Evolutionary conservation across 495 filamentous ascomycete species (phyloP).

Genomic region (Cenococcum geophilum): DNA sequence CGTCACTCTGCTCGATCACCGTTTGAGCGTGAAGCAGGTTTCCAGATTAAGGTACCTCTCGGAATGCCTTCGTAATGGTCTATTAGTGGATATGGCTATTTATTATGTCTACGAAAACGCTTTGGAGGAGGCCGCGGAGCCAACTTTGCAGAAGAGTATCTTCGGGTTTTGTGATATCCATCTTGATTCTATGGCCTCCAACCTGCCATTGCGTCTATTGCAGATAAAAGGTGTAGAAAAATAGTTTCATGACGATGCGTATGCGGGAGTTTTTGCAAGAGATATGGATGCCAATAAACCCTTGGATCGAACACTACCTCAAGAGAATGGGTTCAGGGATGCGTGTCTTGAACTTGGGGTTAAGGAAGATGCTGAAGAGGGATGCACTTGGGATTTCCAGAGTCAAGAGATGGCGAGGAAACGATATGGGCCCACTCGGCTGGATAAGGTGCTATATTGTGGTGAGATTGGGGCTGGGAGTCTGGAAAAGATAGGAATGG

Average conservation of each 20-base stretch:
- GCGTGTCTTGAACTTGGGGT: slow-evolving; percentile 50
- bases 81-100: slow-evolving; percentile 47
- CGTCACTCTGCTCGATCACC: slow-evolving; percentile 45
- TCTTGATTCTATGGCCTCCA: slow-evolving; percentile 45
- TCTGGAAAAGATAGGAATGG: slow-evolving; percentile 44
- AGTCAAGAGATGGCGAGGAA: slow-evolving; percentile 32
- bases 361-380: slow-evolving; percentile 45
- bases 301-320: slow-evolving; percentile 45
- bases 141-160: not conserved
- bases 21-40: slow-evolving; percentile 38
- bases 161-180: slow-evolving; percentile 50
- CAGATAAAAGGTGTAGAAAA: slow-evolving; percentile 42
- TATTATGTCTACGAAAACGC: not conserved
- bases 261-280: slow-evolving; percentile 42
- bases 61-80: slow-evolving; percentile 45
- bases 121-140: too few relatives aligned
- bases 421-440: slow-evolving; percentile 44
- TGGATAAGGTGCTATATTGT: slow-evolving; percentile 50
- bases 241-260: slow-evolving; percentile 36
- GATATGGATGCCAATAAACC: slow-evolving; percentile 53
- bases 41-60: slow-evolving; percentile 46
- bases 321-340: slow-evolving; percentile 47
- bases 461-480: slow-evolving; percentile 34
- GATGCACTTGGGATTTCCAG: slow-evolving; percentile 54
- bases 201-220: slow-evolving; percentile 41